A percentile compares a stretch with the other conserved stretches of the same genome.
phyloP scores from a whole-genome alignment of 148 eudicot genomes.

The Rhododendron henanense region DNA sequence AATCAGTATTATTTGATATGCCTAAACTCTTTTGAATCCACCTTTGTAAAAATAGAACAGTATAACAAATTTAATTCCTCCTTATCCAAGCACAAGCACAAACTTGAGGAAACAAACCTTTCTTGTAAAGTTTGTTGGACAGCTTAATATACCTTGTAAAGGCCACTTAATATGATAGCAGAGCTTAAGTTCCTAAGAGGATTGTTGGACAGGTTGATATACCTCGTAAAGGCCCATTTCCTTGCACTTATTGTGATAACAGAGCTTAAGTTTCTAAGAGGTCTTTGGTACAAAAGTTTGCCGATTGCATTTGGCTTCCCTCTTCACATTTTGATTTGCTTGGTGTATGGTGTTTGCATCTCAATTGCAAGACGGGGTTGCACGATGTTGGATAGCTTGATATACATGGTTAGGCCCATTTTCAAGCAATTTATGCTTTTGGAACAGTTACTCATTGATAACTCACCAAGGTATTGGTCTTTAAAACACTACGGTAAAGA shows the following conservation, averaged over 20 bases:
- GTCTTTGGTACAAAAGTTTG: not conserved
- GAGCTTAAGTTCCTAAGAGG: not conserved
- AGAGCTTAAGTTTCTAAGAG: not conserved
- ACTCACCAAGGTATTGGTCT: not conserved
- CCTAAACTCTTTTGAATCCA: not conserved
- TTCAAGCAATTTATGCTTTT: not conserved
- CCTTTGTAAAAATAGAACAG: not conserved
- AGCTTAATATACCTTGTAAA: not conserved
- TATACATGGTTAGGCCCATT: no score
- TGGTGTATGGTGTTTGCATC: not conserved
- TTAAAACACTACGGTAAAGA: not conserved
- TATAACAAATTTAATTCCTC: no score
- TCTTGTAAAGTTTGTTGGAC: not conserved
- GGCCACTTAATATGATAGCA: not conserved
- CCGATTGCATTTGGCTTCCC: not conserved
- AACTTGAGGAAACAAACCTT: not conserved
- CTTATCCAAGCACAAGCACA: not conserved
- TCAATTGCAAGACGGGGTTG: not conserved
- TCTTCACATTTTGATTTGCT: not conserved
- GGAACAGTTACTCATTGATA: not conserved
- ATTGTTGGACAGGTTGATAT: no score
- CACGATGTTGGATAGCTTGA: no score
- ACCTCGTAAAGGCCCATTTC: no score
- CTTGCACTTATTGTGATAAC: no score
- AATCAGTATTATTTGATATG: not conserved